Evolutionary conservation across 805 yeast species (phyloP), one percentile per base, ranked within the genome.

Genomic region (Sugiyamaella boreocaroliniensis): DNA sequence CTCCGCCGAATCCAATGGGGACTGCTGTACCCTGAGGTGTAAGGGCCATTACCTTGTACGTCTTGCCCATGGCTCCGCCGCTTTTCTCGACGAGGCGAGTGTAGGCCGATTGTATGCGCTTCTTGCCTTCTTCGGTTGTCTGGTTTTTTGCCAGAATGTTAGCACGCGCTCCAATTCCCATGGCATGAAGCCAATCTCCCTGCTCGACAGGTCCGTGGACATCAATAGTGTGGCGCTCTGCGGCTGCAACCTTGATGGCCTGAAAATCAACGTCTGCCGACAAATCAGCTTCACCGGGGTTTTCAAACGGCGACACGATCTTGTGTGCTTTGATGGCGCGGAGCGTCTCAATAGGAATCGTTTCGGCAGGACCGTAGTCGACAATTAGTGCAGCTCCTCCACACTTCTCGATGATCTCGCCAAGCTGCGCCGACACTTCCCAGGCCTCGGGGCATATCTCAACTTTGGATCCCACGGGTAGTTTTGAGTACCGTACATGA

Each of bases 221-320:
- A 12, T 64, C 55, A 49, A 72, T 63, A 1, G 53, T 48, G 20
- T 59, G 48, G 16, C 67, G 58, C 32, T 58, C 45, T 49, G 49
- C 52, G 16, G 73, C 65, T 42, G 77, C 70, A 2, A 64, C 57
- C 12, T 68, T 69, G 49, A 88, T 66, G 20, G 84, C 83, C 29
- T 73, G 76, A 64, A 88, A 88, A 65, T 88, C 96, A 11, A 88
- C 96, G 64, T 88, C 95, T 0, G 85, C 83, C 0, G 95, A 85
- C 29, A 88, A 71, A 69, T 88, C 96, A 2, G 86, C 90, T 37
- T 80, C 77, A 1, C 96, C 96, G 0, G 93, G 93, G 12, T 74
- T 73, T n/a, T 66, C 72, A 54, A 86, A 83, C 1, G 96, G 95
- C 19, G 83, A 79, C 0, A 85, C 90, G 61, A 87, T 77, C 58